Conservation (phyloP, 495 filamentous ascomycete genomes). For the Thozetella sp. region DNA sequence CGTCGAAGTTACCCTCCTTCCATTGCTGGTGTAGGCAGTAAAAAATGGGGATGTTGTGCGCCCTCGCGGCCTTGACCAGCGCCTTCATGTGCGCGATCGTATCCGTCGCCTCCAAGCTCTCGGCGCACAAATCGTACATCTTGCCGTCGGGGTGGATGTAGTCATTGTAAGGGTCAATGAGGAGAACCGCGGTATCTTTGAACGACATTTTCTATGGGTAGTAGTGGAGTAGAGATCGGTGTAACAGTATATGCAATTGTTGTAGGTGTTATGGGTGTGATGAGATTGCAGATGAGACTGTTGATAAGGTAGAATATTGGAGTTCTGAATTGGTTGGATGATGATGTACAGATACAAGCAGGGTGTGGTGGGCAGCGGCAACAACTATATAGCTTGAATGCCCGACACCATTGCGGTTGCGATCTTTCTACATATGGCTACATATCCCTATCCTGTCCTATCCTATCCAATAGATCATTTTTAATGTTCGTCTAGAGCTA, state of each 20-base stretch:
- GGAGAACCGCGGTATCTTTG: conserved; percentile 15
- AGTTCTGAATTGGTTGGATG: no score
- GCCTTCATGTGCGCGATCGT: conserved; percentile 20
- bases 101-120: conserved; percentile 13
- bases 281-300: no score
- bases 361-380: no score
- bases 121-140: conserved; percentile 9
- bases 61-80: conserved; percentile 16
- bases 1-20: conserved; percentile 12
- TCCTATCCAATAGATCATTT: no score
- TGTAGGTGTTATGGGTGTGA: no score
- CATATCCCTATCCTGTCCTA: no score
- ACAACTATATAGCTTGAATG: no score
- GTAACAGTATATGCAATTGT: neutral
- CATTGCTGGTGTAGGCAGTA: conserved; percentile 27
- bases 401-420: no score
- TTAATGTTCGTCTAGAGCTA: no score
- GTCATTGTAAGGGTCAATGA: conserved; percentile 30
- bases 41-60: conserved; percentile 21
- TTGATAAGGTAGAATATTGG: no score
- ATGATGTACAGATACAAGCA: no score
- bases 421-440: no score
- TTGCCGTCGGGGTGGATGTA: conserved; percentile 27
- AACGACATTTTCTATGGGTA: neutral
- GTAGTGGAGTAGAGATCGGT: neutral